Evolutionary conservation across 1,139 yeast species (phyloP), one percentile per base, ranked within the genome.

Genomic region (Pichia sp.): DNA sequence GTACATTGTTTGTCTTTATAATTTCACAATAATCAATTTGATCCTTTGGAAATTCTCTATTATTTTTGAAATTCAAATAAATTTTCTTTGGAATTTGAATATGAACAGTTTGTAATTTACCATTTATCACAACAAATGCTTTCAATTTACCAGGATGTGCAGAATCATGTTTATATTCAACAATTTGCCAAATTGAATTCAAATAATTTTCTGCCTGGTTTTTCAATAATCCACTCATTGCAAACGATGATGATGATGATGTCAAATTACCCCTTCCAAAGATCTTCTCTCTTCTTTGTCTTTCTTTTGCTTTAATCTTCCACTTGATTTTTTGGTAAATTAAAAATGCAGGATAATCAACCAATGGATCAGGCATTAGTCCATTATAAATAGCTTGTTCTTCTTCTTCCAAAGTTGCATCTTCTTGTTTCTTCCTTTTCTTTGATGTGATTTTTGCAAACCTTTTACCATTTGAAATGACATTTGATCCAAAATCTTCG

Each of bases 251-350:
- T 22, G 61, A 68, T 1, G 81, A 70, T 0, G 79, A 62, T 29
- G 73, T 76, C 15, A 76, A 66, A 32, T 72, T 70, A 26, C 74
- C 72, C 26, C 56, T 49, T 26, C 99, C 99, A 70, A 92, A 90
- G 32, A 94, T 66, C 55, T 80, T 83, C 45, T 75, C 75, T 60
- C 97, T 76, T 59, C 95, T 77, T 50, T 75, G 78, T 55, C 90
- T 74, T 49, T 84, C 84, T 50, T 77, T 77, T 27, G 77, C 76
- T 62, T 89, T 96, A 8, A 79, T 68, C 48, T 71, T 77, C 99
- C 99, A 94, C 61, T 86, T 86, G 15, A 81, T 77, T 62, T 90
- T 89, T 65, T 87, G 95, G 59, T 85, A 85, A 37, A 70, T 68
- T 53, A 94, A 73, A 76, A 90, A 94, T 0, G 77, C 87, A 7